Conservation (phyloP, 495 filamentous ascomycete species). For the Tetracladium setigerum region DNA sequence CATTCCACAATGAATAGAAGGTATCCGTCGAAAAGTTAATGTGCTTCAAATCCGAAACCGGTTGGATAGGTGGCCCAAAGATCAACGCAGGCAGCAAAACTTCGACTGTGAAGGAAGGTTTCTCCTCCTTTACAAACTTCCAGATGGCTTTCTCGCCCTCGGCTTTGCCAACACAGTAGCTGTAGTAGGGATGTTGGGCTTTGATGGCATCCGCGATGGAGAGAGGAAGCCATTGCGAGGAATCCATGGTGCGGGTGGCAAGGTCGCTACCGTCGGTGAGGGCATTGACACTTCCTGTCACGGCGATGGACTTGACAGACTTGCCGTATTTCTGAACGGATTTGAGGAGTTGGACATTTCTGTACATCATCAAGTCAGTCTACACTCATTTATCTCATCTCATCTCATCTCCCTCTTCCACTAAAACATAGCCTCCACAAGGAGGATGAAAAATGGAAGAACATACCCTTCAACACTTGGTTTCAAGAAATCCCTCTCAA, state of each 20-base stretch:
- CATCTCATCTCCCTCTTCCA: not conserved
- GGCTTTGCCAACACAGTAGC: conserved; percentile 33
- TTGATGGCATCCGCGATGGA: conserved; percentile 23
- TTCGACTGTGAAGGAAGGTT: conserved; percentile 27
- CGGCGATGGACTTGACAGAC: conserved; percentile 26
- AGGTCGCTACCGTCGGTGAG: conserved; percentile 26
- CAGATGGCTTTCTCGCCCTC: conserved; percentile 30
- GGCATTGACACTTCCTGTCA: conserved; percentile 30
- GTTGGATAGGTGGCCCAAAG: conserved; percentile 22
- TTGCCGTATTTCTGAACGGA: conserved; percentile 21
- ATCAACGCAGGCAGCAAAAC: conserved; percentile 27
- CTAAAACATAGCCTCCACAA: not conserved
- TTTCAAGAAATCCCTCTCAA: conserved; percentile 10
- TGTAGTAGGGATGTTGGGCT: conserved; percentile 19
- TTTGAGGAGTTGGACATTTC: conserved; percentile 24
- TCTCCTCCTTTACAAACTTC: conserved; percentile 29
- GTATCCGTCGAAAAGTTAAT: conserved; percentile 26
- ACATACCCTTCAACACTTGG: conserved; percentile 20
- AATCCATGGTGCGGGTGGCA: conserved; percentile 19
- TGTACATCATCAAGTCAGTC: too few relatives aligned
- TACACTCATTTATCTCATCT: not conserved
- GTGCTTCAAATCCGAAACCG: conserved; percentile 19
- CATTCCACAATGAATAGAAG: conserved; percentile 28
- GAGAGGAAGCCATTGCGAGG: conserved; percentile 24
- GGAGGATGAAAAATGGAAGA: not conserved